These are phyloP conservation scores for Fusarium udum DNA, from an alignment of 2,329 filamentous ascomycete genomes.

Conservation along the genomic window DNA sequence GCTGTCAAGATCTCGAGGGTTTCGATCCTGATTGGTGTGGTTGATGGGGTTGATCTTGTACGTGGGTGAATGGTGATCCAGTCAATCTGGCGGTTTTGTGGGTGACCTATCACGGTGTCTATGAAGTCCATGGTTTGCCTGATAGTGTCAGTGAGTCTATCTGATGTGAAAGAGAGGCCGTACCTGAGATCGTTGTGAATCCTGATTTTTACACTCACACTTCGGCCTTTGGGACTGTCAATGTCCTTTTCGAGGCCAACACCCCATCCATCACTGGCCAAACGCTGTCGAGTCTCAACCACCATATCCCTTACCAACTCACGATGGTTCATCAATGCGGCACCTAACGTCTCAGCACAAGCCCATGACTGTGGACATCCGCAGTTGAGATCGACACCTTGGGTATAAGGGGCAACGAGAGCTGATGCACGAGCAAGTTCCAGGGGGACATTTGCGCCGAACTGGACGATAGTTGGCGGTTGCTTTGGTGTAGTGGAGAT, in stretches of 20 bases:
- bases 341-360: constrained; percentile 72
- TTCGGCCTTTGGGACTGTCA: constrained; percentile 59
- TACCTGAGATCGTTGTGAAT: constrained; percentile 71
- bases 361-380: constrained; percentile 80
- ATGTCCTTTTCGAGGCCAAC: constrained; percentile 56
- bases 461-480: constrained; percentile 72
- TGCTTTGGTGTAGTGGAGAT: constrained; percentile 62
- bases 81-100: constrained; percentile 64
- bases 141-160: neutral
- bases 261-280: constrained; percentile 63
- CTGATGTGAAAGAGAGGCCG: neutral
- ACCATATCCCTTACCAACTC: constrained; percentile 75
- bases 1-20: constrained; percentile 66
- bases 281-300: constrained; percentile 60
- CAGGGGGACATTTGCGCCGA: constrained; percentile 68
- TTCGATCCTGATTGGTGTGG: constrained; percentile 68
- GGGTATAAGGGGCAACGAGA: constrained; percentile 68
- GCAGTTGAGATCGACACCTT: constrained; percentile 76
- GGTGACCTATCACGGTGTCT: constrained; percentile 66
- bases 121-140: constrained; percentile 70
- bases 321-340: constrained; percentile 72
- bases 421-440: constrained; percentile 71
- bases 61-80: constrained; percentile 77
- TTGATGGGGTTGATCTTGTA: constrained; percentile 68
- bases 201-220: constrained; percentile 76